Percentiles rank a stretch among this genome's conserved stretches.
phyloP scores from a whole-genome alignment of 208 protist genomes.

The Herpetomonas tarakana region DNA sequence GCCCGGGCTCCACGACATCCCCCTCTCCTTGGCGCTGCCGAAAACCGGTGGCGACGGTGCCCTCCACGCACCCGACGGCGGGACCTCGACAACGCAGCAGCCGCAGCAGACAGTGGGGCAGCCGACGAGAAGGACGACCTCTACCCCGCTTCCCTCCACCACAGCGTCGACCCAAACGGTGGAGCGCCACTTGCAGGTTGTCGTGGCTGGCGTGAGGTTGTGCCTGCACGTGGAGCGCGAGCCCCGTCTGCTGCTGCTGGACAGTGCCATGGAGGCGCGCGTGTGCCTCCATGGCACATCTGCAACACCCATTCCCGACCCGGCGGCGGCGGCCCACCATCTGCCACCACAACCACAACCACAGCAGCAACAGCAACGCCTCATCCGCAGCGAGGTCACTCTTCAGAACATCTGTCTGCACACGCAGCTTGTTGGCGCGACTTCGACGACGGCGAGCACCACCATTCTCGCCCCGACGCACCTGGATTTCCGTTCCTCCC shows the following conservation, averaged over 20 bases:
- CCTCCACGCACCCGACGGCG: no score
- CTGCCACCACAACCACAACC: not conserved
- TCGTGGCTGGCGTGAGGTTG: constrained; percentile 17
- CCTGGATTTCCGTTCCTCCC: constrained; percentile 20
- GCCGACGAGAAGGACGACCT: no score
- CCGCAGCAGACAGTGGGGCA: no score
- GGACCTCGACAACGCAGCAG: no score
- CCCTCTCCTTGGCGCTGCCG: not conserved
- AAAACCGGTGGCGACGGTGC: no score
- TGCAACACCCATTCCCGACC: constrained; percentile 13
- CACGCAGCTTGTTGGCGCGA: constrained; percentile 21
- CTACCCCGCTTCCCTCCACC: no score
- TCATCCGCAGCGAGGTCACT: not conserved
- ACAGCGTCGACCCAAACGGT: no score
- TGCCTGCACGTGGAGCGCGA: constrained; percentile 18
- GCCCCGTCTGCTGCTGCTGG: constrained; percentile 8
- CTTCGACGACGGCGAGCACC: constrained; percentile 32
- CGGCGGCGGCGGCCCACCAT: not conserved
- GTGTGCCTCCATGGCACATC: constrained; percentile 9
- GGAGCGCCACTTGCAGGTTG: constrained; percentile 18
- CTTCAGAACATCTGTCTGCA: constrained; percentile 17
- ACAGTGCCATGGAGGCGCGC: constrained; percentile 12
- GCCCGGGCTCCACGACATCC: not conserved
- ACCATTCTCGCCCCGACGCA: constrained; percentile 37
- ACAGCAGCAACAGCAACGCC: not conserved